Conservation (phyloP, 163 green algal species). For the Chloromonas sp. region DNA sequence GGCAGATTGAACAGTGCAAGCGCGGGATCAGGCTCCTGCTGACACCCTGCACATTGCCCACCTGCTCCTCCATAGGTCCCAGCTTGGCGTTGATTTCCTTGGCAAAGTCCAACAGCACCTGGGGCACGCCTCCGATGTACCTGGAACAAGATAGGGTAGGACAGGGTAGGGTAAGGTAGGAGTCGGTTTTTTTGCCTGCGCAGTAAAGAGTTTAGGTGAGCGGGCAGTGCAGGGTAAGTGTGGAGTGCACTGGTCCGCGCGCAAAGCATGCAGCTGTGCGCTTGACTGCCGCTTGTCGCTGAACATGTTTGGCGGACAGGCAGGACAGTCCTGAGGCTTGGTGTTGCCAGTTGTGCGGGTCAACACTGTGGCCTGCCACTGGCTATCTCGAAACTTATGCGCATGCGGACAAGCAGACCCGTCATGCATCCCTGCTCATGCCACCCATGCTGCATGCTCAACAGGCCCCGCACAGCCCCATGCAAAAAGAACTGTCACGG, state of each 20-base stretch:
- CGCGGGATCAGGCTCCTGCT: neutral
- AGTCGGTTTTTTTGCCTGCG: neutral
- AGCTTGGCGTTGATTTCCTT: constrained; percentile 51
- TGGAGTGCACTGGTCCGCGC: neutral
- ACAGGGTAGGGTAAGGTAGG: neutral
- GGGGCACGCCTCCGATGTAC: constrained; percentile 35
- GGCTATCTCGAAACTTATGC: no score
- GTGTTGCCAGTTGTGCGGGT: no score
- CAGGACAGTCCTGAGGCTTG: no score
- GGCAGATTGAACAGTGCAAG: neutral
- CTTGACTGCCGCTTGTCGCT: no score
- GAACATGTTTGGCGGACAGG: no score
- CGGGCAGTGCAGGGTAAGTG: neutral
- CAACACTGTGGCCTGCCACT: no score
- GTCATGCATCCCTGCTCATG: no score
- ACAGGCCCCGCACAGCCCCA: no score
- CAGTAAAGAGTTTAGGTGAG: neutral
- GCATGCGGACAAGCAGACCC: no score
- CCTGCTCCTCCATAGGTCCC: constrained; percentile 48
- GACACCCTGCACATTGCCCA: constrained; percentile 13
- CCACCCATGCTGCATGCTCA: no score
- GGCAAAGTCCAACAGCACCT: constrained; percentile 47
- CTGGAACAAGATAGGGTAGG: constrained; percentile 6
- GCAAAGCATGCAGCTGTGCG: no score
- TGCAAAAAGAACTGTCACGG: no score